Percentiles rank a stretch among this genome's conserved stretches.
Conservation (phyloP, 306 rosid species). For the Fragaria nilgerrensis region DNA sequence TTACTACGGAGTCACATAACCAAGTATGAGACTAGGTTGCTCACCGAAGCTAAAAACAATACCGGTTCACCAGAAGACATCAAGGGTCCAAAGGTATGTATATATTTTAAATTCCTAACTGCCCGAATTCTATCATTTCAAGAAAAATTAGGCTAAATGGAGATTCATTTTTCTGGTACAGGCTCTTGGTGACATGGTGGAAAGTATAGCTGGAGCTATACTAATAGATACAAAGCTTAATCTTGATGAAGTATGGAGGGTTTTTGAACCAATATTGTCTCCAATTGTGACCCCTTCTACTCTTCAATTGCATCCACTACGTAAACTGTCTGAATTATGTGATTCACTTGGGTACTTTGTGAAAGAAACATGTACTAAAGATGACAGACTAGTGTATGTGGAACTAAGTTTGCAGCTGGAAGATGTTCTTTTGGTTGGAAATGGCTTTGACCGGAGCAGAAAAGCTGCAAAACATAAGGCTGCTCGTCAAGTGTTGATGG, state of each 20-base stretch:
- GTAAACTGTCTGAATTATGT: constrained; percentile 58
- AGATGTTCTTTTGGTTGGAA: constrained; percentile 46
- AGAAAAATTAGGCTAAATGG: not conserved
- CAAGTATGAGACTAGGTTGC: constrained; percentile 44
- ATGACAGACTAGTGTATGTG: constrained; percentile 44
- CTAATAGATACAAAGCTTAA: constrained; percentile 73
- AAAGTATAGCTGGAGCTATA: constrained; percentile 89
- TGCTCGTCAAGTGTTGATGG: constrained; percentile 56
- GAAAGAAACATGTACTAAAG: constrained; percentile 52
- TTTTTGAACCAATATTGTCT: constrained; percentile 65
- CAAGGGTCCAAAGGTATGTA: constrained; percentile 68
- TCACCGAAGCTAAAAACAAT: constrained; percentile 36
- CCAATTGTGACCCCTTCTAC: constrained; percentile 92
- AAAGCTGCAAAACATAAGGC: constrained; percentile 77
- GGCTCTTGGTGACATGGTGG: constrained; percentile 91
- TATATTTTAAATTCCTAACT: not conserved
- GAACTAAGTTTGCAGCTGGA: constrained; percentile 67
- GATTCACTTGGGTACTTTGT: constrained; percentile 73
- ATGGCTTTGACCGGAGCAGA: constrained; percentile 46
- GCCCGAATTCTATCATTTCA: not conserved
- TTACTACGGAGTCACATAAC: constrained; percentile 55
- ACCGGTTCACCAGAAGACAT: constrained; percentile 32
- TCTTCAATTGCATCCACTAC: constrained; percentile 68
- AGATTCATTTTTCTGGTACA: constrained; percentile 14
- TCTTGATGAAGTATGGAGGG: constrained; percentile 70